Percentiles rank a stretch among this genome's conserved stretches.
Conservation (phyloP, 371 early-diverging fungal genomes). For the Phascolomyces articulosus region DNA sequence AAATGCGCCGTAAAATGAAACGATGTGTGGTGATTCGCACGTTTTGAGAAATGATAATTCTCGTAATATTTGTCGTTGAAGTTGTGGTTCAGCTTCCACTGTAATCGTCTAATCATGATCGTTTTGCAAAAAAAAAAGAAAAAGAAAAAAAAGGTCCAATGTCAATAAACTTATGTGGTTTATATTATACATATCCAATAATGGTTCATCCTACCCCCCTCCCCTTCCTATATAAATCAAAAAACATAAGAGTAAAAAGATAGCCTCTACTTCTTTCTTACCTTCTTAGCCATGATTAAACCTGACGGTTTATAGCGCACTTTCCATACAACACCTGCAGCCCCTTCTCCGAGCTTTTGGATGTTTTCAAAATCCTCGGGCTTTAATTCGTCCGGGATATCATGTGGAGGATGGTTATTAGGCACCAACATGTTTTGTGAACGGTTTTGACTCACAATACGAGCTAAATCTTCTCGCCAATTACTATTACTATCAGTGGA, state of each 20-base stretch:
- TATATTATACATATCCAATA: too few species aligned
- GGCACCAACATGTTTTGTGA: conserved; percentile 19
- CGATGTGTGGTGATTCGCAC: conserved; percentile 91
- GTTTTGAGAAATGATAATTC: conserved; percentile 87
- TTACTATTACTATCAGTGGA: conserved; percentile 17
- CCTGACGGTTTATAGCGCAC: conserved; percentile 79
- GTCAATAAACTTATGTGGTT: too few species aligned
- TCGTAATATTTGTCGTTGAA: conserved; percentile 83
- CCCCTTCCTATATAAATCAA: not conserved
- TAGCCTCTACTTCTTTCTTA: too few species aligned
- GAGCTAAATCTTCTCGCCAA: conserved; percentile 40
- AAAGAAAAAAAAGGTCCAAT: too few species aligned
- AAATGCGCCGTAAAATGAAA: conserved; percentile 93
- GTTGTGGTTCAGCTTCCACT: conserved; percentile 67
- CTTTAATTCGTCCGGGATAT: conserved; percentile 31
- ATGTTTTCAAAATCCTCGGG: conserved; percentile 65
- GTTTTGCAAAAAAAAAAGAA: too few species aligned
- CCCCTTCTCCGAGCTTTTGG: conserved; percentile 88
- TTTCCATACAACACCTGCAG: conserved; percentile 91
- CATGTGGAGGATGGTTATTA: not conserved
- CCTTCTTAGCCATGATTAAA: conserved; percentile 92
- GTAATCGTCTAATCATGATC: conserved; percentile 53
- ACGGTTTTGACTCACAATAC: conserved; percentile 34
- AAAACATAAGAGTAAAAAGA: not conserved
- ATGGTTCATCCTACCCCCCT: too few species aligned